Percentiles rank a stretch among this genome's conserved stretches.
phyloP scores from a whole-genome alignment of 2,329 filamentous ascomycete species.

The Fonsecaea monophora region DNA sequence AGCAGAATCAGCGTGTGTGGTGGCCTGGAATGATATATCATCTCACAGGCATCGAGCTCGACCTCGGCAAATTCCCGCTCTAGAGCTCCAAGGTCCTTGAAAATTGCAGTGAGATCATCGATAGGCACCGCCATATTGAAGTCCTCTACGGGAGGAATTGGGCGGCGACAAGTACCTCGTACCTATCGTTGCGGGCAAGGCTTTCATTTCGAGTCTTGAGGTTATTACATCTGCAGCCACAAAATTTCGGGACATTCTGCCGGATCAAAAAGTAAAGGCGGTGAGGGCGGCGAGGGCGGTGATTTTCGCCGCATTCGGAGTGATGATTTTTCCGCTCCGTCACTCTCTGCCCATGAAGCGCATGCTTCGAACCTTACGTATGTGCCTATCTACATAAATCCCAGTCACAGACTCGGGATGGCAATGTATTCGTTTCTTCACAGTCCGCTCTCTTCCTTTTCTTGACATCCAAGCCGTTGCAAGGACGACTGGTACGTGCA shows the following conservation, averaged over 20 bases:
- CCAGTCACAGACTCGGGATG: no score
- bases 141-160: background rate
- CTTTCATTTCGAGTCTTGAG: background rate
- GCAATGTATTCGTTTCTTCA: no score
- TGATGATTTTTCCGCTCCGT: conserved; percentile 1
- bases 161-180: background rate
- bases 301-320: background rate
- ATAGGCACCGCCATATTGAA: conserved; percentile 25
- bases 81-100: conserved; percentile 72
- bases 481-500: background rate
- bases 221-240: background rate
- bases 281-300: conserved; percentile 15
- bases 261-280: conserved; percentile 20
- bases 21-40: background rate
- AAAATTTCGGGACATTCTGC: conserved; percentile 31
- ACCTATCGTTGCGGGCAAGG: background rate
- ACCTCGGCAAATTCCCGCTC: conserved; percentile 84
- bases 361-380: no score
- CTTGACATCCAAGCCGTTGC: background rate
- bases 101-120: conserved; percentile 44
- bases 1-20: background rate
- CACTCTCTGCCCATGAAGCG: no score
- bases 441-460: background rate
- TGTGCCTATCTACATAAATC: no score
- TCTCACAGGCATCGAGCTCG: conserved; percentile 80